Conservation (phyloP, 169 alveolate genomes). For the Cryptosporidium sp. region DNA sequence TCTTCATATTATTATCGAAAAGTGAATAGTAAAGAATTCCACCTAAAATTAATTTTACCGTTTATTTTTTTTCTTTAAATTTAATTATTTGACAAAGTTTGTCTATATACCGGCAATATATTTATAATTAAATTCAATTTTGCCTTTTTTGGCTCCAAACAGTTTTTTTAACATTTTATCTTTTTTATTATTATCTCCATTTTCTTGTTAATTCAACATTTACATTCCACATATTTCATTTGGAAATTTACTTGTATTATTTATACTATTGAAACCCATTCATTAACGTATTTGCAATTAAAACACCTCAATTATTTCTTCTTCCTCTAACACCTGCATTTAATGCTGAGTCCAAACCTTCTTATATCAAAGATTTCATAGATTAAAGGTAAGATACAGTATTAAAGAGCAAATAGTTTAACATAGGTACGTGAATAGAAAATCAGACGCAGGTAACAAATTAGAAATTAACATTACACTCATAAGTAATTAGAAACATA, state of each 20-base stretch:
- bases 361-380: too few species aligned
- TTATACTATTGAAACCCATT: too few species aligned
- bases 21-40: neutral
- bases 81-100: neutral
- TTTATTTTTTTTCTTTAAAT: neutral
- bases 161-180: neutral
- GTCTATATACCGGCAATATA: slow-evolving; percentile 3
- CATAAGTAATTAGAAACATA: too few species aligned
- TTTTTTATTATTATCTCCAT: neutral
- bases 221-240: neutral
- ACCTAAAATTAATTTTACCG: neutral
- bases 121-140: neutral
- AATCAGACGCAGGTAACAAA: too few species aligned
- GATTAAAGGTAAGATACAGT: too few species aligned
- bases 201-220: neutral
- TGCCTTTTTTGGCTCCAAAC: neutral
- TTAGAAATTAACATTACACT: too few species aligned
- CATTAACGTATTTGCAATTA: too few species aligned
- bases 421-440: too few species aligned
- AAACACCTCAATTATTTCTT: too few species aligned
- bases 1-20: neutral
- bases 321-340: too few species aligned
- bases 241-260: neutral
- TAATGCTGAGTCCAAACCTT: too few species aligned
- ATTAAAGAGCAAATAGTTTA: too few species aligned